A percentile compares a stretch with the other conserved stretches of the same genome.
phyloP scores from a whole-genome alignment of 139 green algal species.

The Astrephomene gubernaculifera region DNA sequence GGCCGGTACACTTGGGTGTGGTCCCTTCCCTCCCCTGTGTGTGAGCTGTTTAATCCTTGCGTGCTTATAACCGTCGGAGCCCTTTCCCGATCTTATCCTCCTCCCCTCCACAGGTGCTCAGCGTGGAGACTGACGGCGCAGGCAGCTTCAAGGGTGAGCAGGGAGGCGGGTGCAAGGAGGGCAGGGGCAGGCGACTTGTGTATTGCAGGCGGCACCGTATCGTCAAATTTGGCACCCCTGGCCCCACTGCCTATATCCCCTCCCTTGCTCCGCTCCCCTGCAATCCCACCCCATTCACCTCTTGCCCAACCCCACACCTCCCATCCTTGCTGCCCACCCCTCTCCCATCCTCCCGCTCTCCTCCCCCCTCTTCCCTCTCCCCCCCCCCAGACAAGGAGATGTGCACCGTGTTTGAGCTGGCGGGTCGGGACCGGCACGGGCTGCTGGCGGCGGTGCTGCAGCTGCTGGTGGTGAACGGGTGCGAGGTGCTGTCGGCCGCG shows the following conservation, averaged over 20 bases:
- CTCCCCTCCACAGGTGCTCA: slow-evolving; percentile 70
- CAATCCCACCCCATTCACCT: too few relatives aligned
- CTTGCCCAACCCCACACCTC: too few relatives aligned
- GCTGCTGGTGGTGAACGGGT: slow-evolving; percentile 84
- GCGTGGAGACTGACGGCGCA: slow-evolving; percentile 52
- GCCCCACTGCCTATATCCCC: too few relatives aligned
- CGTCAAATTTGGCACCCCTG: too few relatives aligned
- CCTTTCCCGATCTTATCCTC: background rate
- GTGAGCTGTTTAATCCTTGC: too few relatives aligned
- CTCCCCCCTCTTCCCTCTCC: background rate
- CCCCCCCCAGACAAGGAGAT: slow-evolving; percentile 28
- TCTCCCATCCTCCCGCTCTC: background rate
- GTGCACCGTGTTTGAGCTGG: slow-evolving; percentile 88
- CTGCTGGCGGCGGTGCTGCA: slow-evolving; percentile 88
- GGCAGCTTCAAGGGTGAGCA: slow-evolving; percentile 42
- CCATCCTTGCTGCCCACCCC: background rate
- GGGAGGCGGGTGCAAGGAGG: too few relatives aligned
- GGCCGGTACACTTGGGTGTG: too few relatives aligned
- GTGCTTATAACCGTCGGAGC: background rate
- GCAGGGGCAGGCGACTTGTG: too few relatives aligned
- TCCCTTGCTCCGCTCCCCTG: too few relatives aligned
- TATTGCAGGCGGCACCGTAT: too few relatives aligned
- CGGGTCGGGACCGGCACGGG: slow-evolving; percentile 83
- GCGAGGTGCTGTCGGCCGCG: slow-evolving; percentile 86
- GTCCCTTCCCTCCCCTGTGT: too few relatives aligned